These are phyloP conservation scores for Pichia kudriavzevii DNA, from an alignment of 1,139 yeast genomes.

Conservation along the genomic window DNA sequence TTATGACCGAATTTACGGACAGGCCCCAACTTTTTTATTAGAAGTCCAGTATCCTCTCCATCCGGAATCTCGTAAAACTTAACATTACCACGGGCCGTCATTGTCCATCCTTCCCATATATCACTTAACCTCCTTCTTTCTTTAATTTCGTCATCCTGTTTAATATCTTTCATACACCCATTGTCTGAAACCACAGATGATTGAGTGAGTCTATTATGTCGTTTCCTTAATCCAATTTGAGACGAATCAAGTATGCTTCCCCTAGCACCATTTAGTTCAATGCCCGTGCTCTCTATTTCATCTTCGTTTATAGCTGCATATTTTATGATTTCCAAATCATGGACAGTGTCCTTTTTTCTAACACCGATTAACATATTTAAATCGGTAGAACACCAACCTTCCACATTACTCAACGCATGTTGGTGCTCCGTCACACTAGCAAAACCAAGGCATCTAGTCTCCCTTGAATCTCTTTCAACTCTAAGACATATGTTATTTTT, in stretches of 20 bases:
- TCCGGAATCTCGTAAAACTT: constrained; percentile 56
- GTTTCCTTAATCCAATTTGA: too few relatives aligned
- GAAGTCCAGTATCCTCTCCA: constrained; percentile 34
- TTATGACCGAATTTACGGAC: constrained; percentile 67
- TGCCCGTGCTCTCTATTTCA: too few relatives aligned
- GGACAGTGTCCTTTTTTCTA: constrained; percentile 34
- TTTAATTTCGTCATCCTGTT: neutral
- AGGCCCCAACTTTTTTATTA: constrained; percentile 45
- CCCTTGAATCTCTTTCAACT: constrained; percentile 88
- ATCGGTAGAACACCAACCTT: constrained; percentile 74
- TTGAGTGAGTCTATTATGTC: too few relatives aligned
- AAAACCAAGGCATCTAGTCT: constrained; percentile 81
- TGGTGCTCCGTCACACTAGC: constrained; percentile 66
- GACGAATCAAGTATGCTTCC: too few relatives aligned
- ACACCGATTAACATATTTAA: constrained; percentile 71
- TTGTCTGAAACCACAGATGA: too few relatives aligned
- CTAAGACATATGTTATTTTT: constrained; percentile 76
- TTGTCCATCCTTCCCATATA: constrained; percentile 77
- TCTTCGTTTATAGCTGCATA: neutral
- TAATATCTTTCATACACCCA: too few relatives aligned
- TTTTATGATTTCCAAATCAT: neutral
- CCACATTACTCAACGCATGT: constrained; percentile 57
- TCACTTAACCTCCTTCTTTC: constrained; percentile 22
- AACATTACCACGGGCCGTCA: constrained; percentile 57
- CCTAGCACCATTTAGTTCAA: too few relatives aligned